A percentile compares a stretch with the other conserved stretches of the same genome.
Evolutionary conservation across 495 filamentous ascomycete genomes (phyloP).

Genomic region (Podospora conica): DNA sequence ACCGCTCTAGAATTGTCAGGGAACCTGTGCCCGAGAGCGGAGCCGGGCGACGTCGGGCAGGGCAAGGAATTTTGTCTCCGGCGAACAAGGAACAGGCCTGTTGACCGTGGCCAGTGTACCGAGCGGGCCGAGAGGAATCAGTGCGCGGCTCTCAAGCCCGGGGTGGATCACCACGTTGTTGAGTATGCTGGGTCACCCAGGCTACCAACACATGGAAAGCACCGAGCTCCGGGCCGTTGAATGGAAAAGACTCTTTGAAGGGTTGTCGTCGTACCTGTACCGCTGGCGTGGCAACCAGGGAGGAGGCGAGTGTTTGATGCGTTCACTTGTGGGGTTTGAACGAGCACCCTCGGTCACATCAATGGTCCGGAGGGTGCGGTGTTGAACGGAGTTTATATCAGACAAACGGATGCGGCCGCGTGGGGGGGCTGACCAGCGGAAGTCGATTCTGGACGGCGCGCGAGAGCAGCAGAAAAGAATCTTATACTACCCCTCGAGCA

Average conservation of each 20-base stretch:
- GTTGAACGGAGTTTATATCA: background rate
- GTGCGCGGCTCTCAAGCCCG: background rate
- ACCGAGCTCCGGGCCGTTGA: background rate
- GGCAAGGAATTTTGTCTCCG: constrained; percentile 20
- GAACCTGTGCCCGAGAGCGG: constrained; percentile 21
- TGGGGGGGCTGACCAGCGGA: constrained; percentile 11
- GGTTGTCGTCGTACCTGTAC: background rate
- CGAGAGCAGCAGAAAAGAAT: constrained; percentile 14
- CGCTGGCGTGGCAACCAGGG: background rate
- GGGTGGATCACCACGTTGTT: background rate
- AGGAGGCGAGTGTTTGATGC: background rate
- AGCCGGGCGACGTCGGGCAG: constrained; percentile 21
- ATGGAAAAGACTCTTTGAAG: background rate
- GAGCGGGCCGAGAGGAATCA: constrained; percentile 18
- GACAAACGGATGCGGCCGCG: background rate
- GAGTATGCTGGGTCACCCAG: background rate
- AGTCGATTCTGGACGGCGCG: constrained; percentile 18
- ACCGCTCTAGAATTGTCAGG: background rate
- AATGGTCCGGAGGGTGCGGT: background rate
- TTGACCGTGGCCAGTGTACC: constrained; percentile 7
- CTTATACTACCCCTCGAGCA: constrained; percentile 19
- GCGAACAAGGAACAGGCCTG: constrained; percentile 23
- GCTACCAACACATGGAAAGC: constrained; percentile 1
- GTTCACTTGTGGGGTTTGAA: background rate
- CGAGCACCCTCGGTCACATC: background rate